Evolutionary conservation across 1,284 basidiomycete species (phyloP), one percentile per base, ranked within the genome.

Genomic region (Schizophyllum commune): DNA sequence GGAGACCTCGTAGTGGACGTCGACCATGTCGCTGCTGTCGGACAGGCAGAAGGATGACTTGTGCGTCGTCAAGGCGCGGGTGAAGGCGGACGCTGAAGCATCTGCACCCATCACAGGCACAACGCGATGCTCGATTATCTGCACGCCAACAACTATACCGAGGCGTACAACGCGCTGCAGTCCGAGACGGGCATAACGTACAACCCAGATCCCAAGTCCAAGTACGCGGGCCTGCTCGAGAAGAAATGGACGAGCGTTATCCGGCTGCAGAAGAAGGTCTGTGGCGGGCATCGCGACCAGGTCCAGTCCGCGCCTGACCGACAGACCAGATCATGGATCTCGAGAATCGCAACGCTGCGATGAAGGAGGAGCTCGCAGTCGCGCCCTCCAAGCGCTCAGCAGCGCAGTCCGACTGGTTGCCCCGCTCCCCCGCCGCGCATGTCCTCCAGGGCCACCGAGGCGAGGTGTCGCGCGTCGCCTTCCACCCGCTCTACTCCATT

Each of bases 211-310:
- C 85, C 92, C 17, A 92, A 90, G 69, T 86, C 89, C 57, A 91
- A 91, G 69, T 91, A 87, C 70, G 85, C 86, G 1, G 93, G 92
- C 0, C 76, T 96, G 62, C 75, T 96, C 63, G 94, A 94, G 77
- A 96, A 95, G 85, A 96, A 96, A 73, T 96, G 94, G 94, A 95
- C 92, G 27, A 91, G 89, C 69, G 92, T 96, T 21, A 94, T 96
- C 63, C 82, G 94, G 19, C 53, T 55, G 53, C 94, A 96, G 78
- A 94, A 95, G 80, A 96, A 96, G 86, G 92, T 90, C 65, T 65
- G 78, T 67, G 59, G 56, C 58, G 66, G 21, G 58, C 54, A 53
- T 47, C 39, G 39, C 39, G 39, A 47, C 39, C 39, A 47, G 39
- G 13, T 11, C 39, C 13, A 11, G 21, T n/a, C 47, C 47, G 55